A percentile compares a stretch with the other conserved stretches of the same genome.
phyloP scores from a whole-genome alignment of 139 green algal species.

The Chlorella sorokiniana region DNA sequence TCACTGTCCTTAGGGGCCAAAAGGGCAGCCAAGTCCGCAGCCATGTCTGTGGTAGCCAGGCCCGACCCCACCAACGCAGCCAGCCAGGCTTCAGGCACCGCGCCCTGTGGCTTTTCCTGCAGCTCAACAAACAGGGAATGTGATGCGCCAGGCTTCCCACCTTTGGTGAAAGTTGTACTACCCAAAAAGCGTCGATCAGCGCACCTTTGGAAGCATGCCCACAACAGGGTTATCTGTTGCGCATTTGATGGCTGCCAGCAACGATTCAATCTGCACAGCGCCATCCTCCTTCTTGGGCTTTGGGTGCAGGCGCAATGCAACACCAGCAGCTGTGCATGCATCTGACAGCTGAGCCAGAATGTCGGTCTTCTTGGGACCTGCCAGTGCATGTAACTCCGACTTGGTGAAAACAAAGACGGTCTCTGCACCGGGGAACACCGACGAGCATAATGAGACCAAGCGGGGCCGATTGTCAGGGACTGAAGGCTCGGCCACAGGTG shows the following conservation, averaged over 20 bases:
- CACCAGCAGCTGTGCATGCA: conserved; percentile 36
- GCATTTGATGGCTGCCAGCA: conserved; percentile 57
- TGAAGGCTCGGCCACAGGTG: not conserved
- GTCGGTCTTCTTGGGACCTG: conserved; percentile 88
- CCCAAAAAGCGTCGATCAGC: not conserved
- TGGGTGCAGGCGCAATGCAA: conserved; percentile 66
- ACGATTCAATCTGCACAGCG: conserved; percentile 51
- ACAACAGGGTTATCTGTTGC: conserved; percentile 48
- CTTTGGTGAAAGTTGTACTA: not conserved
- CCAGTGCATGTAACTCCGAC: conserved; percentile 75
- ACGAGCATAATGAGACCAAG: too few species aligned
- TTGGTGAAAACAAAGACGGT: conserved; percentile 88
- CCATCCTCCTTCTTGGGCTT: conserved; percentile 87
- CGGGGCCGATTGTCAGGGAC: too few species aligned
- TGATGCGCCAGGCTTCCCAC: not conserved
- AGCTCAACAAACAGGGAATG: not conserved
- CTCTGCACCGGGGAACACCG: conserved; percentile 72
- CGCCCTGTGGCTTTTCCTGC: conserved; percentile 75
- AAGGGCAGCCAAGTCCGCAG: conserved; percentile 65
- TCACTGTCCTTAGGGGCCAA: conserved; percentile 82
- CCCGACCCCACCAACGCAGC: conserved; percentile 39
- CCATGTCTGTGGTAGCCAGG: conserved; percentile 53
- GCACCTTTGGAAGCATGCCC: conserved; percentile 69
- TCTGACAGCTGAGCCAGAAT: conserved; percentile 69
- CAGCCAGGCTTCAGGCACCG: conserved; percentile 62